Evolutionary conservation across 2,329 filamentous ascomycete genomes (phyloP).

Genomic region (Ophioceras dolichostomum): DNA sequence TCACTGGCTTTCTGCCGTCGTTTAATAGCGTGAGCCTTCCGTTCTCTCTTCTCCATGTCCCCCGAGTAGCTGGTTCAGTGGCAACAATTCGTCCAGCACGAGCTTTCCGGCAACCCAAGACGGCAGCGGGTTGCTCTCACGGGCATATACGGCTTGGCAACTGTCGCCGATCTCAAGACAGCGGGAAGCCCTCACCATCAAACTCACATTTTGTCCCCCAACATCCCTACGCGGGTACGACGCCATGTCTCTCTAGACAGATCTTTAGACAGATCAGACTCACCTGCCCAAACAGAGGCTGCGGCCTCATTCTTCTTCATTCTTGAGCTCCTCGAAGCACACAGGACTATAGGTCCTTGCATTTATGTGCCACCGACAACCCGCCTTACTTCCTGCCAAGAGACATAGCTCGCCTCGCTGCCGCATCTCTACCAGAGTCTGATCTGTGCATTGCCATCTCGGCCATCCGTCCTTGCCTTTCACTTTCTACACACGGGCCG

Average conservation of each 20-base stretch:
- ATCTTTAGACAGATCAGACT: too few relatives aligned
- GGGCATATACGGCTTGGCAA: too few relatives aligned
- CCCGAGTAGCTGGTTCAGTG: neutral
- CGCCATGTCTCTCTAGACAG: too few relatives aligned
- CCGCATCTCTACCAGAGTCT: neutral
- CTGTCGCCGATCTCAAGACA: too few relatives aligned
- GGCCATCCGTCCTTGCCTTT: neutral
- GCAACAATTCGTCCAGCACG: neutral
- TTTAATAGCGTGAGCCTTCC: slow-evolving; percentile 1
- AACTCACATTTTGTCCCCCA: neutral
- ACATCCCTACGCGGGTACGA: too few relatives aligned
- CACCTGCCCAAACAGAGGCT: too few relatives aligned
- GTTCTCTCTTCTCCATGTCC: neutral
- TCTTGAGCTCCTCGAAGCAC: too few relatives aligned
- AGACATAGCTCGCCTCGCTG: neutral
- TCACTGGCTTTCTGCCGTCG: neutral
- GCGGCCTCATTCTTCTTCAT: too few relatives aligned
- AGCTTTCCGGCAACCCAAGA: neutral
- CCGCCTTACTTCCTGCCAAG: neutral
- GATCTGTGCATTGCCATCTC: neutral
- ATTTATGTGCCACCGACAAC: too few relatives aligned
- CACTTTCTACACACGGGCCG: slow-evolving; percentile 4
- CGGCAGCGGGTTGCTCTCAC: too few relatives aligned
- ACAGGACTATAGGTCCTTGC: too few relatives aligned
- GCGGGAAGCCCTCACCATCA: too few relatives aligned